Evolutionary conservation across 306 rosid genomes (phyloP).

Genomic region (Gillenia trifoliata): DNA sequence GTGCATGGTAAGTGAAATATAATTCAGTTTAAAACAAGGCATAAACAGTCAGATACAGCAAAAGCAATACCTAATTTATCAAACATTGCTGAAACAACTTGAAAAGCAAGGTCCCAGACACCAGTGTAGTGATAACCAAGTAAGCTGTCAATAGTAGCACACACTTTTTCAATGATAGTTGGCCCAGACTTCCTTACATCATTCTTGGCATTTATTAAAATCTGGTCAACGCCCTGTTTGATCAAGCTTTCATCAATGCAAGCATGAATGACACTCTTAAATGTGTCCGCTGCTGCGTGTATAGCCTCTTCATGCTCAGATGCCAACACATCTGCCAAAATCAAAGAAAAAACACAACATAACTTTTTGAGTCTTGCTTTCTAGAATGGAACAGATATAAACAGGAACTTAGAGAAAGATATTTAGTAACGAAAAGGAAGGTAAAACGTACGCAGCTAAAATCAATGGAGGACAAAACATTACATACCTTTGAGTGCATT

Average conservation of each 20-base stretch:
- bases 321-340: constrained; percentile 70
- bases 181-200: constrained; percentile 62
- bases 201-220: constrained; percentile 28
- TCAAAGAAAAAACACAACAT: constrained; percentile 8
- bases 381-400: not conserved
- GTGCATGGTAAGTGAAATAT: not conserved
- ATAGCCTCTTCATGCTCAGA: constrained; percentile 85
- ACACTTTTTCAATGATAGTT: constrained; percentile 71
- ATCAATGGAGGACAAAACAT: not conserved
- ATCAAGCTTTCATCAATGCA: constrained; percentile 75
- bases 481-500: constrained; percentile 66
- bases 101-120: constrained; percentile 69
- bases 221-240: constrained; percentile 72
- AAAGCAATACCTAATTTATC: constrained; percentile 59
- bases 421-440: not conserved
- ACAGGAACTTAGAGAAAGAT: not conserved
- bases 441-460: not conserved
- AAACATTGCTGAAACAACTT: constrained; percentile 68
- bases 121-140: constrained; percentile 63
- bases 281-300: constrained; percentile 52
- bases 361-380: not conserved
- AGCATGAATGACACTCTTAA: constrained; percentile 53
- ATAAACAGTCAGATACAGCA: not conserved
- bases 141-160: constrained; percentile 67
- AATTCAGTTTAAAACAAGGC: not conserved